Percentiles rank a stretch among this genome's conserved stretches.
These are phyloP conservation scores for Calonectria fujianensis DNA, from an alignment of 2,329 filamentous ascomycete genomes.

Conservation along the genomic window DNA sequence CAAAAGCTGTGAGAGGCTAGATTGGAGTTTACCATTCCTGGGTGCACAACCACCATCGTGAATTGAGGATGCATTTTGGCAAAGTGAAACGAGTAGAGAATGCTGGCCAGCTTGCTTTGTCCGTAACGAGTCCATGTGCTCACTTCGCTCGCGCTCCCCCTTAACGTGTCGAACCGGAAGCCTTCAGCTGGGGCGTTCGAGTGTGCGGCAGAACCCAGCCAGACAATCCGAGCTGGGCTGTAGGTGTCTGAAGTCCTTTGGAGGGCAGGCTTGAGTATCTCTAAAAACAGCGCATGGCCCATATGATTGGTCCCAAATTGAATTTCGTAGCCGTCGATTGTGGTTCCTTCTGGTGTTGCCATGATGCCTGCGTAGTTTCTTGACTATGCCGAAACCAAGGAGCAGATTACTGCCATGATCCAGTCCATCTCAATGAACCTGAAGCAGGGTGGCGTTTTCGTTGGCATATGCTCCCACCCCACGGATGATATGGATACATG, in stretches of 20 bases:
- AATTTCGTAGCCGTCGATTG: background rate
- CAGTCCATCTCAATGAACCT: conserved; percentile 11
- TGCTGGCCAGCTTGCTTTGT: background rate
- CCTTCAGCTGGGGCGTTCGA: background rate
- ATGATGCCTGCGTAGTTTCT: conserved; percentile 11
- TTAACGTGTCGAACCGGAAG: background rate
- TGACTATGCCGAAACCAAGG: background rate
- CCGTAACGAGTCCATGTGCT: background rate
- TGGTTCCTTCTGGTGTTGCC: background rate
- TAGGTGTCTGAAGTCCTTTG: background rate
- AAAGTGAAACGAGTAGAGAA: background rate
- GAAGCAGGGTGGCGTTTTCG: background rate
- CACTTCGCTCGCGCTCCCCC: background rate
- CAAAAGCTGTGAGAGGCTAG: background rate
- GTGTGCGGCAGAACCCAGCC: background rate
- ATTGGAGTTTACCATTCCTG: background rate
- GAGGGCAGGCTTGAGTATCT: background rate
- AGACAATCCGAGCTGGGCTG: background rate
- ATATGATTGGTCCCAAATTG: background rate
- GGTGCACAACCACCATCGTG: background rate
- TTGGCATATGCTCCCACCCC: background rate
- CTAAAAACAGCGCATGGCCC: background rate
- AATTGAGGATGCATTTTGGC: background rate
- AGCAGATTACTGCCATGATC: background rate
- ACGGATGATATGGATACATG: background rate